Conservation (phyloP, 139 green algal species). For the Coelastrella sp. region DNA sequence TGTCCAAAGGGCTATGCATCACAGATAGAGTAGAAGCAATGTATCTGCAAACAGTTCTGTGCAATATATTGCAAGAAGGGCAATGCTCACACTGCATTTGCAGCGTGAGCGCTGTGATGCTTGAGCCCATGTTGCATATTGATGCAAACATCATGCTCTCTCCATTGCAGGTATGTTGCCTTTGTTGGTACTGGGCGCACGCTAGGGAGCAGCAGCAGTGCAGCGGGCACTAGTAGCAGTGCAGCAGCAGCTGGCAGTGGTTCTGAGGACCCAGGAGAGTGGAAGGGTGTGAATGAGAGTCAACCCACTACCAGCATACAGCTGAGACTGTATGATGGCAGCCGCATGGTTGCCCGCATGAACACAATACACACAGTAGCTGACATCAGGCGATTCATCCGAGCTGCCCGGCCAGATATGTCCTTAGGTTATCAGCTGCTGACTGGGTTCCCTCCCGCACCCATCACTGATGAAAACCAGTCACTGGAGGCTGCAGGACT, state of each 20-base stretch:
- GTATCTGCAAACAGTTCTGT: background rate
- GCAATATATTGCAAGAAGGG: background rate
- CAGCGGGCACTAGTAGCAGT: background rate
- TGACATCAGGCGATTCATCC: conserved; percentile 90
- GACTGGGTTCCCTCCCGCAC: conserved; percentile 77
- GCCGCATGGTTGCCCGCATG: conserved; percentile 85
- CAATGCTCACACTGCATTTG: too few relatives aligned
- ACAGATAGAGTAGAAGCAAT: too few relatives aligned
- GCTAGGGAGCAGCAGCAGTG: conserved; percentile 46
- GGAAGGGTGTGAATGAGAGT: conserved; percentile 79
- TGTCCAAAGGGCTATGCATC: too few relatives aligned
- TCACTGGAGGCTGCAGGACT: conserved; percentile 86
- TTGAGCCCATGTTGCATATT: too few relatives aligned
- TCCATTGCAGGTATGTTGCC: conserved; percentile 61
- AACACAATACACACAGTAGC: conserved; percentile 85
- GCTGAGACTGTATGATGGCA: conserved; percentile 87
- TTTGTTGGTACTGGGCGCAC: conserved; percentile 79
- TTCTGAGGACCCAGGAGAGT: conserved; percentile 60
- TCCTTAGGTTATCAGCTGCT: conserved; percentile 67
- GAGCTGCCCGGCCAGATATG: conserved; percentile 72
- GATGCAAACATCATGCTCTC: too few relatives aligned
- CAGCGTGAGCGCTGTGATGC: background rate
- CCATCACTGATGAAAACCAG: conserved; percentile 73
- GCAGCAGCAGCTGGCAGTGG: conserved; percentile 28
- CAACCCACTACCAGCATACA: conserved; percentile 87